Evolutionary conservation across 306 rosid species (phyloP).

Genomic region (Prunus mongolica): DNA sequence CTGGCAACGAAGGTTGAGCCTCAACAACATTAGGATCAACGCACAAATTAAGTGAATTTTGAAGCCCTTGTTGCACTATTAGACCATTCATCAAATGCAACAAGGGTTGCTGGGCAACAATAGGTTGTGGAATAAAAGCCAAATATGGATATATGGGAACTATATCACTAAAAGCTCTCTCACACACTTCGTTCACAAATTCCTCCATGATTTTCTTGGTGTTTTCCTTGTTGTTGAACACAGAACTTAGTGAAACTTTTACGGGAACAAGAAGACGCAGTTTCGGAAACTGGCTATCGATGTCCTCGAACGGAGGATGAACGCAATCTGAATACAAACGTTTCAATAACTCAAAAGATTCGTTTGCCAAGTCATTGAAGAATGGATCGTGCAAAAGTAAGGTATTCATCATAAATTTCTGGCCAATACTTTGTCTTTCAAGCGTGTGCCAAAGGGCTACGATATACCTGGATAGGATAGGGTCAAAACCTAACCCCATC

Average conservation of each 20-base stretch:
- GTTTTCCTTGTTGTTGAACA: not conserved
- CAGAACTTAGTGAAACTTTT: not conserved
- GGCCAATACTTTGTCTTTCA: not conserved
- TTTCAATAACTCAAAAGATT: not conserved
- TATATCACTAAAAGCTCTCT: slow-evolving; percentile 8
- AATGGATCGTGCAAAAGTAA: not conserved
- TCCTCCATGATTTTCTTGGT: not conserved
- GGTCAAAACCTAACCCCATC: not conserved
- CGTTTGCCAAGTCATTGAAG: not conserved
- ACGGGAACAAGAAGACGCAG: not conserved
- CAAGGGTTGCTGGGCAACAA: not conserved
- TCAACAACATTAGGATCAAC: not conserved
- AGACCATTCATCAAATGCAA: not conserved
- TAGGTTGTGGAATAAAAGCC: not conserved
- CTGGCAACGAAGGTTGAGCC: not conserved
- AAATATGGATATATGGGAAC: not conserved
- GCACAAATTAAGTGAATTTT: not conserved
- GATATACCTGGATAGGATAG: not conserved
- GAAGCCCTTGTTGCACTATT: not conserved
- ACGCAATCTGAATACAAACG: not conserved
- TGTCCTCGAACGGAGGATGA: not conserved
- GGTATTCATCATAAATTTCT: not conserved
- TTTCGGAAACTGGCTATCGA: not conserved
- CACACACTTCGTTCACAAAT: not conserved
- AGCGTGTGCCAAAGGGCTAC: slow-evolving; percentile 16